Base-by-base conservation (phyloP, 2,329 filamentous ascomycete species). In the Aspergillus carbonarius region DNA sequence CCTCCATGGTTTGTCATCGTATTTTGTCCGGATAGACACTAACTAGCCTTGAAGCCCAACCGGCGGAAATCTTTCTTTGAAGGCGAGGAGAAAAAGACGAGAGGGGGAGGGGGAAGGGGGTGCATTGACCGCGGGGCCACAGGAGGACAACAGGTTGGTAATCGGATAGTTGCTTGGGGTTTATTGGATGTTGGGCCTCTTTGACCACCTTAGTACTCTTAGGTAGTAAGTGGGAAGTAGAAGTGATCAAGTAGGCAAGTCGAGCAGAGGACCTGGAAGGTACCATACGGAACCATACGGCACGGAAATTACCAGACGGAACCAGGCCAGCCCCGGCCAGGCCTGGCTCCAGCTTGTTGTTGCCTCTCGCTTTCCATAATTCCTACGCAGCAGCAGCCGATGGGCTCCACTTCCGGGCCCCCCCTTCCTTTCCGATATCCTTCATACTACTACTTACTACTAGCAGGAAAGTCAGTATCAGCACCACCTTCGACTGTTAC, bases 351-450 rank as follows among this genome's bases (percentile, higher is more conserved):
- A 39, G 15, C 42, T 48, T 30, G 9, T 17, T 30, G 13, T 30
- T 17, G 44, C 25, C 44, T 30, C 25, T 30, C 44, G n/a, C 9
- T 48, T 48, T 48, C 13, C 44, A 32, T 32, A 48, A 23, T 23
- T 23, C 23, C 23, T 23, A 23, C 23, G 23, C 23, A 23, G 23
- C 23, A 40, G 44, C 44, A 48, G 44, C 44, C 25, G 44, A 48
- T 48, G 44, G 10, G 44, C 44, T 48, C 44, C 44, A 48, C 44
- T 30, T 48, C 44, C 44, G 44, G 42, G 42, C 42, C 35, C 20
- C 46, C 54, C 55, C 48, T 49, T 49, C 54, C 54, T 50, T 56
- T 50, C 54, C 54, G 44, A 56, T 46, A 56, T 55, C 40, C 40
- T 47, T 55, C 52, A 55, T 54, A 32, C 34, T 54, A 42, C 39